These are phyloP conservation scores for Pseudocohnilembus persalinus DNA, from an alignment of 169 alveolate genomes.

Conservation along the genomic window DNA sequence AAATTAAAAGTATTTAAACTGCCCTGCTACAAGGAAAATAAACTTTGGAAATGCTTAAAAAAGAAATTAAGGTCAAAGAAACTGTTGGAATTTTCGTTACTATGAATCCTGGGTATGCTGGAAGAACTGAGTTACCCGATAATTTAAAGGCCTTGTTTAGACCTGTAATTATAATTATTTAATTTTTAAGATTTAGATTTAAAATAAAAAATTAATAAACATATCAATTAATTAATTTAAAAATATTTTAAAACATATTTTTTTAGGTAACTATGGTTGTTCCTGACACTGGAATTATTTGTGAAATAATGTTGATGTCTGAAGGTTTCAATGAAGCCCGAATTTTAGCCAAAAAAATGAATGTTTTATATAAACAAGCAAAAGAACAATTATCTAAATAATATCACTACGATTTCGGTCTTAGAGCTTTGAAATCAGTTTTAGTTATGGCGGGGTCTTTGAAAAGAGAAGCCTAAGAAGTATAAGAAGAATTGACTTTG, in stretches of 20 bases:
- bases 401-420: slow-evolving; percentile 85
- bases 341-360: slow-evolving; percentile 79
- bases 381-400: slow-evolving; percentile 79
- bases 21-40: slow-evolving; percentile 51
- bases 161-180: no score
- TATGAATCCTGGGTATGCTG: slow-evolving; percentile 80
- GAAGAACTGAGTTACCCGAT: slow-evolving; percentile 83
- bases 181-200: no score
- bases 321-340: slow-evolving; percentile 83
- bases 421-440: slow-evolving; percentile 85
- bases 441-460: slow-evolving; percentile 87
- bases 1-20: slow-evolving; percentile 72
- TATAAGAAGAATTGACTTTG: slow-evolving; percentile 81
- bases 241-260: no score
- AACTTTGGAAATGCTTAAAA: slow-evolving; percentile 59
- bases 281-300: slow-evolving; percentile 81
- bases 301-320: slow-evolving; percentile 86
- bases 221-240: no score
- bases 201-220: no score
- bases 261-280: slow-evolving; percentile 86
- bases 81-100: slow-evolving; percentile 83
- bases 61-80: slow-evolving; percentile 58
- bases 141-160: slow-evolving; percentile 83
- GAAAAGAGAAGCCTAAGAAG: slow-evolving; percentile 76
- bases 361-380: slow-evolving; percentile 75